Percentiles rank a stretch among this genome's conserved stretches.
These are phyloP conservation scores for Nephelium lappaceum DNA, from an alignment of 345 rosid species.

Conservation along the genomic window DNA sequence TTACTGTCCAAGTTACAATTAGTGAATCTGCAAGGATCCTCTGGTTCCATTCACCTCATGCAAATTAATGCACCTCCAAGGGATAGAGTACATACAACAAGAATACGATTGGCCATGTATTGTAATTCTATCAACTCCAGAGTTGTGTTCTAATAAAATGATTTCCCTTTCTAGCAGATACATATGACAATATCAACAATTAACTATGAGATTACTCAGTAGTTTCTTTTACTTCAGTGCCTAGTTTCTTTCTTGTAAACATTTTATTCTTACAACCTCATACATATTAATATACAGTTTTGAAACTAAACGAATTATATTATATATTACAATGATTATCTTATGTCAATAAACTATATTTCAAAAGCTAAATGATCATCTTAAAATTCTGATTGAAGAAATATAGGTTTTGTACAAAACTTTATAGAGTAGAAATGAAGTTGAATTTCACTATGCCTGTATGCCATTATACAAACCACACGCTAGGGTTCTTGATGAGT, in stretches of 20 bases:
- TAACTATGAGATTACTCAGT: background rate
- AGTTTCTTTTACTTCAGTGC: background rate
- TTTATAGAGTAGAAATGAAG: background rate
- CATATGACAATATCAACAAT: background rate
- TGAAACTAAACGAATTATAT: background rate
- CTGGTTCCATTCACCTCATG: slow-evolving; percentile 6
- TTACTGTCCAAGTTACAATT: background rate
- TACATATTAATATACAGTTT: background rate
- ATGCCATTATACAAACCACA: background rate
- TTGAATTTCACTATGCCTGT: background rate
- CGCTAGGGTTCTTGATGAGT: background rate
- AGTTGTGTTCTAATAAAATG: background rate
- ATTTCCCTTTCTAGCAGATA: background rate
- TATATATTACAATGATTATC: background rate
- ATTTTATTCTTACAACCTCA: background rate
- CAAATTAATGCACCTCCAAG: background rate
- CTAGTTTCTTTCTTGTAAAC: background rate
- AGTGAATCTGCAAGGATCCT: background rate
- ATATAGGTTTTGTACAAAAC: background rate
- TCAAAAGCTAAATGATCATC: background rate
- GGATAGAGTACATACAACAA: background rate
- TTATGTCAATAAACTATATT: background rate
- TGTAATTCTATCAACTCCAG: background rate
- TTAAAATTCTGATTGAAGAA: background rate
- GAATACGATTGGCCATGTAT: background rate